Evolutionary conservation across 2,329 filamentous ascomycete genomes (phyloP), one percentile per base, ranked within the genome.

Genomic region (Nigrograna mackinnonii): DNA sequence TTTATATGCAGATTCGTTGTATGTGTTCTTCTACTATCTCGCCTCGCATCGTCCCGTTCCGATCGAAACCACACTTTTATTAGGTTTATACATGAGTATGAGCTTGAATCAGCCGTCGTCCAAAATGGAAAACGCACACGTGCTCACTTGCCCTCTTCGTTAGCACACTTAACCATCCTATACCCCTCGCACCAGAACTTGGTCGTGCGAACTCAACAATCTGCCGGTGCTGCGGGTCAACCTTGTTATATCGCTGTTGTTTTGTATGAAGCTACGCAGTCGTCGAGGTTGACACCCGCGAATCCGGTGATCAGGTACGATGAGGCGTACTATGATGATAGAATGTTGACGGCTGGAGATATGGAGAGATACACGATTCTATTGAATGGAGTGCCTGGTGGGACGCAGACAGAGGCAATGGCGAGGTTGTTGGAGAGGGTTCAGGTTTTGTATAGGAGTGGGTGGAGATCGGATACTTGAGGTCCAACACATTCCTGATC

Each of bases 401-500:
- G 19, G 30, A 43, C 46, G 43, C 46, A 49, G 31, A 49, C 43
- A 16, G 46, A 49, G 32, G 46, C 38, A 14, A 39, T 49, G 46
- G 22, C 19, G 31, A 36, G 46, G 37, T 38, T 49, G 43, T 22
- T 49, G 24, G 46, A 49, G 22, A 39, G 46, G 39, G 39, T 43
- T 4, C 31, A 46, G 30, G 28, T 49, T 35, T 21, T 49, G 16
- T 42, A 43, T 3, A 46, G 46, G 31, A 46, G 46, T 41, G 46
- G 46, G 20, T 49, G 46, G 46, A 22, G 42, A 33, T 13, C 32
- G 19, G 31, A 28, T n/a, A n/a, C n/a, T n/a, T n/a, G n/a, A n/a
- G n/a, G n/a, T n/a, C n/a, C n/a, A n/a, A n/a, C n/a, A n/a, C n/a
- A n/a, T n/a, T n/a, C n/a, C n/a, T n/a, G n/a, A n/a, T n/a, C n/a